Conservation (phyloP, 768 basidiomycete species). For the Fibroporia radiculosa region DNA sequence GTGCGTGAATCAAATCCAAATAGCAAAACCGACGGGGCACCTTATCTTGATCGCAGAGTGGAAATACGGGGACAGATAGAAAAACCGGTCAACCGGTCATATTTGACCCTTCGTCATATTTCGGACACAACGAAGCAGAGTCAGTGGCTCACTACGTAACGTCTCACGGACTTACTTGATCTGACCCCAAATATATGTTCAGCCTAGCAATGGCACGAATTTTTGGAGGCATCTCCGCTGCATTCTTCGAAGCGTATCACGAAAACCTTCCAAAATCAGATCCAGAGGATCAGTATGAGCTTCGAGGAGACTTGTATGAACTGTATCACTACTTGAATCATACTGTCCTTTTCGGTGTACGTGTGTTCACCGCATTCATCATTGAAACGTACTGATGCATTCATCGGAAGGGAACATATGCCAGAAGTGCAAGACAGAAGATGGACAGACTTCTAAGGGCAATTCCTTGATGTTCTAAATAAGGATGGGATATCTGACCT, state of each 20-base stretch:
- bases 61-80: constrained; percentile 59
- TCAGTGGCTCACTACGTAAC: constrained; percentile 28
- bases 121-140: constrained; percentile 80
- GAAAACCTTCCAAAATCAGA: constrained; percentile 52
- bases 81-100: constrained; percentile 53
- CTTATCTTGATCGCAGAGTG: constrained; percentile 39
- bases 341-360: constrained; percentile 69
- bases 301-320: constrained; percentile 64
- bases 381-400: neutral
- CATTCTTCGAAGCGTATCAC: constrained; percentile 64
- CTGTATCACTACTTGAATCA: constrained; percentile 81
- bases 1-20: constrained; percentile 29
- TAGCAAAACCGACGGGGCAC: neutral
- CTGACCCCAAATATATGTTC: neutral
- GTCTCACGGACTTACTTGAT: constrained; percentile 1
- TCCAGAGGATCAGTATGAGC: constrained; percentile 55
- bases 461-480: constrained; percentile 13
- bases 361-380: constrained; percentile 23
- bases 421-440: constrained; percentile 43
- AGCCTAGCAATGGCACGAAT: constrained; percentile 70
- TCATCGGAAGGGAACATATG: constrained; percentile 38
- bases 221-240: constrained; percentile 64
- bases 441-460: constrained; percentile 33
- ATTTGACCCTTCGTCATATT: constrained; percentile 74
- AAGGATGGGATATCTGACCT: too few relatives aligned